Evolutionary conservation across 345 rosid genomes (phyloP).

Genomic region (Eucalyptus curtisii): DNA sequence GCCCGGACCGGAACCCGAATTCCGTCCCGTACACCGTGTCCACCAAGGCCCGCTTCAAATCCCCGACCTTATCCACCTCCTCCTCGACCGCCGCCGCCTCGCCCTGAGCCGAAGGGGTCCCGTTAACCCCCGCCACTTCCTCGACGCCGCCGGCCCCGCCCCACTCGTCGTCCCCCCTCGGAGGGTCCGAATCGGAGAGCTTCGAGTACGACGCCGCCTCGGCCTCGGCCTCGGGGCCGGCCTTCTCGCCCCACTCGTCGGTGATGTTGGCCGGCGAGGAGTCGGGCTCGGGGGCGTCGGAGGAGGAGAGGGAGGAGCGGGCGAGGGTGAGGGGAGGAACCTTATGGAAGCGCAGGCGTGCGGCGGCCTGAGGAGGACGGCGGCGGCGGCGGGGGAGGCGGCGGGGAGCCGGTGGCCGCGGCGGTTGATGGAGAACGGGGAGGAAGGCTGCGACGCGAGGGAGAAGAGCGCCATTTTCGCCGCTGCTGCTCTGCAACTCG

Average conservation of each 20-base stretch:
- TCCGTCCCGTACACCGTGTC: conserved; percentile 79
- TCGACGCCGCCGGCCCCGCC: conserved; percentile 3
- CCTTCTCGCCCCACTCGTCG: conserved; percentile 87
- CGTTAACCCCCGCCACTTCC: conserved; percentile 27
- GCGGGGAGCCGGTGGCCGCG: not conserved
- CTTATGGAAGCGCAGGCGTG: not conserved
- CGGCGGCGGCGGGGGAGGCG: not conserved
- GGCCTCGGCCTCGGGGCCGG: conserved; percentile 5
- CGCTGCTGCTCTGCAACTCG: not conserved
- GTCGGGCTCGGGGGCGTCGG: not conserved
- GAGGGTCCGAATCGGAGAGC: conserved; percentile 61
- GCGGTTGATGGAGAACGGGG: not conserved
- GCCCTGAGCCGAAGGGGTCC: conserved; percentile 7
- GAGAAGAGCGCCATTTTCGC: conserved; percentile 24
- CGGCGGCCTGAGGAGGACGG: not conserved
- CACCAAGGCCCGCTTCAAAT: conserved; percentile 73
- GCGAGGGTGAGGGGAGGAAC: not conserved
- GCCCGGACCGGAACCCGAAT: conserved; percentile 60
- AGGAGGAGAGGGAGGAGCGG: not conserved
- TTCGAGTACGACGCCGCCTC: conserved; percentile 9
- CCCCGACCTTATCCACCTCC: conserved; percentile 14
- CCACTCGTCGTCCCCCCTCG: conserved; percentile 78
- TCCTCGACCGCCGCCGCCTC: not conserved
- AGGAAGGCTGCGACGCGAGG: conserved; percentile 4
- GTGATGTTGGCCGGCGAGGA: conserved; percentile 10